These are phyloP conservation scores for Melampsora americana DNA, from an alignment of 1,284 basidiomycete species.

Conservation along the genomic window DNA sequence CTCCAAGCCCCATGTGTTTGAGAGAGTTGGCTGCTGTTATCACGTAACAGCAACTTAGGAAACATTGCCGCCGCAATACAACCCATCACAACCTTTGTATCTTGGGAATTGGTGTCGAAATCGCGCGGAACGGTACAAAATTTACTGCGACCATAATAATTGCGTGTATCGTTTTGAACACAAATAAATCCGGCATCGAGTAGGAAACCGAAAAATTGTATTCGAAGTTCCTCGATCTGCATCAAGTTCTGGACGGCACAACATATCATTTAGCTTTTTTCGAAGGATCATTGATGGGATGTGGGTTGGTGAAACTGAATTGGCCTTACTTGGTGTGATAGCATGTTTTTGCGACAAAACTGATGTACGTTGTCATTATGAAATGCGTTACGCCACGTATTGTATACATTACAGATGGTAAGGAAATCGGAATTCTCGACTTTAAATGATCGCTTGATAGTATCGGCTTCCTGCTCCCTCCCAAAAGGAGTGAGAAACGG, in stretches of 20 bases:
- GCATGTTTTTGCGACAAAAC: slow-evolving; percentile 77
- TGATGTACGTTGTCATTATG: slow-evolving; percentile 59
- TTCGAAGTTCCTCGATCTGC: slow-evolving; percentile 90
- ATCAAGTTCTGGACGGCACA: slow-evolving; percentile 68
- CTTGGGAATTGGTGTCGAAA: slow-evolving; percentile 67
- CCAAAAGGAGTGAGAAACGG: slow-evolving; percentile 89
- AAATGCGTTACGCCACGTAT: slow-evolving; percentile 78
- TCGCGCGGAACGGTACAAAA: slow-evolving; percentile 74
- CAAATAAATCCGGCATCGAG: slow-evolving; percentile 39
- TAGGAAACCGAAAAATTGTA: slow-evolving; percentile 39
- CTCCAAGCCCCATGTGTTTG: slow-evolving; percentile 62
- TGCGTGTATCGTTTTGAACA: neutral
- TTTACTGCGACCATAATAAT: slow-evolving; percentile 60
- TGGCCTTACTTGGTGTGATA: slow-evolving; percentile 76
- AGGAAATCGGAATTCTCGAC: slow-evolving; percentile 92
- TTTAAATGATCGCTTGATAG: slow-evolving; percentile 76
- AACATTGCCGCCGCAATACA: slow-evolving; percentile 84
- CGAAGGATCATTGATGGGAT: neutral
- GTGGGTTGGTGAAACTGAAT: neutral
- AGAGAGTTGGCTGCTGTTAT: slow-evolving; percentile 53
- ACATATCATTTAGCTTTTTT: neutral
- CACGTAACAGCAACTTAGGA: slow-evolving; percentile 79
- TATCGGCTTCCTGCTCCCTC: slow-evolving; percentile 78
- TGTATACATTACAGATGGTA: slow-evolving; percentile 86
- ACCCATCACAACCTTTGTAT: slow-evolving; percentile 68